Conservation (phyloP, 1,284 basidiomycete species). For the Marasmius oreades region DNA sequence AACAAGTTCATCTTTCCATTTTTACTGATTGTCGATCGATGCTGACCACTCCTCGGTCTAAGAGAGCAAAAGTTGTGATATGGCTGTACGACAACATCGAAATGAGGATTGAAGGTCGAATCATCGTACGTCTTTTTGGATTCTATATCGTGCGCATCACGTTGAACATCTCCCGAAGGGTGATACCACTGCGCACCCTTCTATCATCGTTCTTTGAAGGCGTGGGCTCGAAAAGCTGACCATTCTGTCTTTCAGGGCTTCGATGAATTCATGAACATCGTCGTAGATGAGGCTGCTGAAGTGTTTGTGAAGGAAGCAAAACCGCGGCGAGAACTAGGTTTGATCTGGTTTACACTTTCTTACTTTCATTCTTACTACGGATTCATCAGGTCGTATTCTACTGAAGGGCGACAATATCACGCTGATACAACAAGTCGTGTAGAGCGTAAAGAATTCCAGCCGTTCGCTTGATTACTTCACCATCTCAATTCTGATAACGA, state of each 20-base stretch:
- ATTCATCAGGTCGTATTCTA: slow-evolving; percentile 75
- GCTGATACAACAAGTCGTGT: slow-evolving; percentile 75
- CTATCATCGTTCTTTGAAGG: slow-evolving; percentile 1
- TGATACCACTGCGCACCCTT: slow-evolving; percentile 8
- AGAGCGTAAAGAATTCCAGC: slow-evolving; percentile 10
- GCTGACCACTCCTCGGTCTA: slow-evolving; percentile 13
- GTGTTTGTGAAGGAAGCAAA: slow-evolving; percentile 88
- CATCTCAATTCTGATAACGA: too few relatives aligned
- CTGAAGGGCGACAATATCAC: slow-evolving; percentile 97
- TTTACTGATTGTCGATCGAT: not conserved
- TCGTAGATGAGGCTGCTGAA: slow-evolving; percentile 94
- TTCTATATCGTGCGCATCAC: slow-evolving; percentile 13
- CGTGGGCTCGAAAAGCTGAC: slow-evolving; percentile 7
- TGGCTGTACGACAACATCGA: slow-evolving; percentile 99
- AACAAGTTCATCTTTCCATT: slow-evolving; percentile 52
- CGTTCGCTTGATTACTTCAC: not conserved
- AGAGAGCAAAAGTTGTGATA: slow-evolving; percentile 86
- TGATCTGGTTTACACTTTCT: slow-evolving; percentile 19
- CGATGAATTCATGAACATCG: slow-evolving; percentile 99
- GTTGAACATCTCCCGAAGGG: slow-evolving; percentile 18
- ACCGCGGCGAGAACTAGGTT: slow-evolving; percentile 79
- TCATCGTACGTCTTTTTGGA: slow-evolving; percentile 75
- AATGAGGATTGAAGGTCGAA: slow-evolving; percentile 95
- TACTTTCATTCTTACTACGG: slow-evolving; percentile 9
- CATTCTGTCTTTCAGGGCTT: slow-evolving; percentile 69